Evolutionary conservation across 805 yeast genomes (phyloP).

Genomic region (Metschnikowia kunwiensis): DNA sequence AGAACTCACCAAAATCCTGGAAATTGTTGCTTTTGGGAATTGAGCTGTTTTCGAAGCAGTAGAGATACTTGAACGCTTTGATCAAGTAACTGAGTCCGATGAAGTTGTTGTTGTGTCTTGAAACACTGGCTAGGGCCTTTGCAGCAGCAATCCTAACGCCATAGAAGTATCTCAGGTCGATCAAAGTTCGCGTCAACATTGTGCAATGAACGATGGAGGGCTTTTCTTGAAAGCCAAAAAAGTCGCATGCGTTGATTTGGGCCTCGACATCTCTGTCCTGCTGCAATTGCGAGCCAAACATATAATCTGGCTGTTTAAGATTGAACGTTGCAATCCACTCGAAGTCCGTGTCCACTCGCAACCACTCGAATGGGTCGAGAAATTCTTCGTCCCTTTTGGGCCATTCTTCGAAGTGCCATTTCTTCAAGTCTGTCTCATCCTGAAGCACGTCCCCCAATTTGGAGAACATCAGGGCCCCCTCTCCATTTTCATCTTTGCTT

Average conservation of each 20-base stretch:
- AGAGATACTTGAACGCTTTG: slow-evolving; percentile 63
- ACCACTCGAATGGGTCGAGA: slow-evolving; percentile 95
- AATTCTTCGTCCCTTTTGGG: slow-evolving; percentile 66
- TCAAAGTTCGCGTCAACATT: slow-evolving; percentile 68
- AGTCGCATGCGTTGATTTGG: slow-evolving; percentile 76
- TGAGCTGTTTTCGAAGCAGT: slow-evolving; percentile 59
- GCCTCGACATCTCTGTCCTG: slow-evolving; percentile 97
- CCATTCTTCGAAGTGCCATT: slow-evolving; percentile 77
- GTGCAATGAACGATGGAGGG: slow-evolving; percentile 71
- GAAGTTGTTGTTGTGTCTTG: slow-evolving; percentile 58
- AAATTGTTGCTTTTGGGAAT: slow-evolving; percentile 84
- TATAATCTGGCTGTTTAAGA: slow-evolving; percentile 88
- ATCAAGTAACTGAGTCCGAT: slow-evolving; percentile 72
- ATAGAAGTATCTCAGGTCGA: slow-evolving; percentile 83
- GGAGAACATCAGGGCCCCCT: slow-evolving; percentile 40
- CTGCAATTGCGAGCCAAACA: slow-evolving; percentile 90
- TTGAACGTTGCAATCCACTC: slow-evolving; percentile 90
- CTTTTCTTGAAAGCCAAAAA: slow-evolving; percentile 58
- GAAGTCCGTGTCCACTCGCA: slow-evolving; percentile 94
- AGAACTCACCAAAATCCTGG: slow-evolving; percentile 62
- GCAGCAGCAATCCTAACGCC: slow-evolving; percentile 91
- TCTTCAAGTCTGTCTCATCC: slow-evolving; percentile 53
- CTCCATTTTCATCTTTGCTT: slow-evolving; percentile 43
- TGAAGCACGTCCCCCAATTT: slow-evolving; percentile 74
- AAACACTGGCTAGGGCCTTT: slow-evolving; percentile 63